Percentiles rank a stretch among this genome's conserved stretches.
Conservation (phyloP, 1,284 basidiomycete genomes). For the Cryptococcus depauperatus region DNA sequence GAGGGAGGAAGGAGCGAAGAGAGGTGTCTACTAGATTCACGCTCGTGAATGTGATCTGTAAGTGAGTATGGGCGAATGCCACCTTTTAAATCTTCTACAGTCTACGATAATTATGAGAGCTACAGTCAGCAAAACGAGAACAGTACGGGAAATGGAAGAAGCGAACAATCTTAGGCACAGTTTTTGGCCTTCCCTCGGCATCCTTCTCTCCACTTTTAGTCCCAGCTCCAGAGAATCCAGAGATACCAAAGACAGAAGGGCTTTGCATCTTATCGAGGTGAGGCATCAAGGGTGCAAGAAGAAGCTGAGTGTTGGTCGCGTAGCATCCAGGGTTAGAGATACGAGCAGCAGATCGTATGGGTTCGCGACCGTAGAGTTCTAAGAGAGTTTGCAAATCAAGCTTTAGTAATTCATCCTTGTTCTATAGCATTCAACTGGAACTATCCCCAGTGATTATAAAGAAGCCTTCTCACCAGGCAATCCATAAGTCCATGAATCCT, state of each 20-base stretch:
- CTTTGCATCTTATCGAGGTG: slow-evolving; percentile 58
- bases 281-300: slow-evolving; percentile 79
- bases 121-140: background rate
- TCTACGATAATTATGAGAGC: background rate
- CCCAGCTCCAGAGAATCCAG: slow-evolving; percentile 91
- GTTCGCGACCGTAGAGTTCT: slow-evolving; percentile 82
- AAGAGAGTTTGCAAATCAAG: background rate
- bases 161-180: slow-evolving; percentile 68
- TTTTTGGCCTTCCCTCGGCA: slow-evolving; percentile 61
- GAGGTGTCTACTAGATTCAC: slow-evolving; percentile 80
- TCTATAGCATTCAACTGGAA: slow-evolving; percentile 13
- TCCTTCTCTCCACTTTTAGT: slow-evolving; percentile 62
- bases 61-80: slow-evolving; percentile 77
- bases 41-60: slow-evolving; percentile 98
- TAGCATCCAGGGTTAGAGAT: slow-evolving; percentile 98
- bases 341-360: slow-evolving; percentile 62
- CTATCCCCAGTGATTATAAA: slow-evolving; percentile 14
- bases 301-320: slow-evolving; percentile 84
- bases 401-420: slow-evolving; percentile 21
- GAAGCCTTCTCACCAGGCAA: slow-evolving; percentile 80
- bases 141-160: too few relatives aligned
- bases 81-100: slow-evolving; percentile 62
- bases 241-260: slow-evolving; percentile 86
- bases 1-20: slow-evolving; percentile 50
- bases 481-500: slow-evolving; percentile 92